These are phyloP conservation scores for Pulicaria dysenterica DNA, from an alignment of 129 eudicot species.

Conservation along the genomic window DNA sequence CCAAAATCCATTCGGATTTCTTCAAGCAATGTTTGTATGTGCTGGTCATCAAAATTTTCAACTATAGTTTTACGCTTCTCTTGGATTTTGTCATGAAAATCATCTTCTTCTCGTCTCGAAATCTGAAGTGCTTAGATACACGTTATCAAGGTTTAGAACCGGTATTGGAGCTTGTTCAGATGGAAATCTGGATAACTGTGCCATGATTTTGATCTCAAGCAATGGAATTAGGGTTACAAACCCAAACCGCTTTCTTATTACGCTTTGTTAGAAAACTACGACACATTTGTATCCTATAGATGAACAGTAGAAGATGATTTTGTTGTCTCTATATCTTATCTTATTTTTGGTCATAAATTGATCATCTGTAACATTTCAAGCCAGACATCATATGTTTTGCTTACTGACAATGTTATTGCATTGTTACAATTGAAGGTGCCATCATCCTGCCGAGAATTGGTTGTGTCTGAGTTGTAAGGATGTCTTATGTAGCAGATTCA, in stretches of 20 bases:
- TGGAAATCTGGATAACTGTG: not conserved
- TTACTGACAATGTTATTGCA: not conserved
- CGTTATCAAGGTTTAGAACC: not conserved
- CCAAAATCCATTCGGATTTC: too few relatives aligned
- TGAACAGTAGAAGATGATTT: not conserved
- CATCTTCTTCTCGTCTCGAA: not conserved
- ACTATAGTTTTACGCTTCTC: not conserved
- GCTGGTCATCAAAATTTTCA: not conserved
- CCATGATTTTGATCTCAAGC: not conserved
- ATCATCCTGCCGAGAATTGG: slow-evolving; percentile 94
- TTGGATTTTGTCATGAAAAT: not conserved
- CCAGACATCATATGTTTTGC: not conserved
- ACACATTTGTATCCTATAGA: not conserved
- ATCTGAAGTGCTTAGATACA: not conserved
- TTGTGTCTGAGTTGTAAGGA: slow-evolving; percentile 85
- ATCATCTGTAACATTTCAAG: not conserved
- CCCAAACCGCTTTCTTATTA: not conserved
- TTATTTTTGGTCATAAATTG: not conserved
- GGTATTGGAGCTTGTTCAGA: slow-evolving; percentile 4
- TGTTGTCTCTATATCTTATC: not conserved
- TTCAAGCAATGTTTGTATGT: not conserved
- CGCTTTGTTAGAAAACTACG: not conserved
- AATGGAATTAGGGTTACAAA: slow-evolving; percentile 5
- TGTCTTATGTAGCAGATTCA: slow-evolving; percentile 87
- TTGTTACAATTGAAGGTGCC: slow-evolving; percentile 51